phyloP scores from a whole-genome alignment of 148 eudicot species.

The Spergularia marina region DNA sequence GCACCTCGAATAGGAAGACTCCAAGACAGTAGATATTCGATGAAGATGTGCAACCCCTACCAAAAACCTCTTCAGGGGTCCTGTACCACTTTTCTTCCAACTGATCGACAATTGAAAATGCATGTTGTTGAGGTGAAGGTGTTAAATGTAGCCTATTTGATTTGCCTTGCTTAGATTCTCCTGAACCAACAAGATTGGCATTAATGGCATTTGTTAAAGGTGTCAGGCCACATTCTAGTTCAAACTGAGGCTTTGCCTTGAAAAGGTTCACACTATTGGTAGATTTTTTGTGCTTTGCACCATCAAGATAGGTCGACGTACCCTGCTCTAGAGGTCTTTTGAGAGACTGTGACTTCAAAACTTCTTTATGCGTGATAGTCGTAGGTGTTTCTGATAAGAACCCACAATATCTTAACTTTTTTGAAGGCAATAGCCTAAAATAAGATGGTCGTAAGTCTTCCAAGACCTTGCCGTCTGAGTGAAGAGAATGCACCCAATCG shows the following conservation, averaged over 20 bases:
- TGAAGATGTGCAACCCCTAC: conserved; percentile 49
- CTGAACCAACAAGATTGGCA: conserved; percentile 33
- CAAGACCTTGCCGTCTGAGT: conserved; percentile 63
- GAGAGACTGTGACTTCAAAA: conserved; percentile 27
- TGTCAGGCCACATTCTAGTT: conserved; percentile 36
- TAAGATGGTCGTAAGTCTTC: conserved; percentile 71
- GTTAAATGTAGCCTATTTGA: conserved; percentile 24
- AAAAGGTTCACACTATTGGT: conserved; percentile 35
- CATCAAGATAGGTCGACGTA: conserved; percentile 26
- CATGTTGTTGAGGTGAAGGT: conserved; percentile 27
- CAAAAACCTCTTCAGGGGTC: conserved; percentile 71
- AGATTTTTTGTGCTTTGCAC: conserved; percentile 54
- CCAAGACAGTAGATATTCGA: conserved; percentile 87
- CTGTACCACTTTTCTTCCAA: conserved; percentile 84
- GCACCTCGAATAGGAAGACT: conserved; percentile 91
- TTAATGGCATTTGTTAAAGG: conserved; percentile 22
- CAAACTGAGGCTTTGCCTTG: conserved; percentile 48
- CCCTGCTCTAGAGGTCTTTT: conserved; percentile 54
- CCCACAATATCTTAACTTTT: conserved; percentile 60
- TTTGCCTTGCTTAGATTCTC: conserved; percentile 36
- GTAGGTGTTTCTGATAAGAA: conserved; percentile 38
- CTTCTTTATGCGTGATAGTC: conserved; percentile 30
- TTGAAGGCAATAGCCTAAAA: conserved; percentile 60
- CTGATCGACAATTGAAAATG: conserved; percentile 32
- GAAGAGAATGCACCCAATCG: conserved; percentile 58